A percentile compares a stretch with the other conserved stretches of the same genome.
Evolutionary conservation across 306 rosid species (phyloP).

Genomic region (Dryas alaskensis): DNA sequence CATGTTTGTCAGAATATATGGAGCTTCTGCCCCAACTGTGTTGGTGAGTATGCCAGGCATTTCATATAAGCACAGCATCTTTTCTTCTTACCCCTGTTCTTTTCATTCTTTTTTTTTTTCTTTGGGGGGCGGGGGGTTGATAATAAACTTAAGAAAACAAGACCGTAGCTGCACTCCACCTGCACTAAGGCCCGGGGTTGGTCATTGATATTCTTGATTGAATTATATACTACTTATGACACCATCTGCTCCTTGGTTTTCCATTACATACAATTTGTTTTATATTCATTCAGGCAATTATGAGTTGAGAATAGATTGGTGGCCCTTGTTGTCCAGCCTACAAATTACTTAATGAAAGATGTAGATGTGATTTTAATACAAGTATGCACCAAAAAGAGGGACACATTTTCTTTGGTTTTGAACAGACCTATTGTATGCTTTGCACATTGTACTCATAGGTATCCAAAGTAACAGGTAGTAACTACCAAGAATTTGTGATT

Average conservation of each 20-base stretch:
- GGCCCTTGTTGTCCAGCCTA: neutral
- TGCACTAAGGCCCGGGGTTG: neutral
- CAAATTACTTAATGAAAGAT: neutral
- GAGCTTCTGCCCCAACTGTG: conserved; percentile 75
- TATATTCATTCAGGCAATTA: neutral
- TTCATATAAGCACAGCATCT: neutral
- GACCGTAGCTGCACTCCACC: neutral
- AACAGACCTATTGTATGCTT: neutral
- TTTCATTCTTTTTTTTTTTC: neutral
- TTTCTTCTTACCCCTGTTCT: neutral
- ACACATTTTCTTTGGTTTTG: neutral
- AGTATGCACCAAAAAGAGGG: neutral
- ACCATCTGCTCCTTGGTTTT: neutral
- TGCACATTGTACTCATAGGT: neutral
- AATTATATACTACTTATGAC: neutral
- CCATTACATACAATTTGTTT: neutral
- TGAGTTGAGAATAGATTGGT: neutral
- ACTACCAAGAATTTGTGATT: neutral
- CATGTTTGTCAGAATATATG: conserved; percentile 75
- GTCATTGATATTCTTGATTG: neutral
- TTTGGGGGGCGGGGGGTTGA: neutral
- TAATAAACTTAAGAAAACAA: neutral
- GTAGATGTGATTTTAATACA: neutral
- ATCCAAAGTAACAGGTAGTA: too few species aligned
- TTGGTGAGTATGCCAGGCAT: conserved; percentile 52